Conservation (phyloP, 768 basidiomycete species). For the Amylocystis lapponica region DNA sequence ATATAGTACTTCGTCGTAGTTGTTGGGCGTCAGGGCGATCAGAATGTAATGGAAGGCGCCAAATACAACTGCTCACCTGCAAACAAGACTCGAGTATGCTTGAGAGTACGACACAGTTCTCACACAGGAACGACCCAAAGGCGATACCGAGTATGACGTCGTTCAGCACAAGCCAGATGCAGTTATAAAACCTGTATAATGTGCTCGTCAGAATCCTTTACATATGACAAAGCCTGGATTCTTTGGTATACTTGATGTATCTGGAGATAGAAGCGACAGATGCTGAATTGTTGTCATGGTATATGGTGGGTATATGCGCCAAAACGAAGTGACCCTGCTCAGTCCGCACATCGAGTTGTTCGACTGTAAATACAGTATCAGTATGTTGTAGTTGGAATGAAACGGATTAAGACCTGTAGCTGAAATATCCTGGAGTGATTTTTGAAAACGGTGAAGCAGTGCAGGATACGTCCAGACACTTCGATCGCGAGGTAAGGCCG, state of each 20-base stretch:
- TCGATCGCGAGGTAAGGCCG: not conserved
- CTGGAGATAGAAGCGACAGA: constrained; percentile 31
- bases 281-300: constrained; percentile 6
- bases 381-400: not conserved
- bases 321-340: constrained; percentile 22
- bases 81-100: constrained; percentile 15
- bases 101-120: constrained; percentile 52
- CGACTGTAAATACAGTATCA: constrained; percentile 1
- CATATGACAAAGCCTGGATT: not conserved
- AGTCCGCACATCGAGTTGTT: constrained; percentile 14
- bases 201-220: not conserved
- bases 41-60: constrained; percentile 22
- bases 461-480: not conserved
- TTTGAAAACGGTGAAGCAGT: not conserved
- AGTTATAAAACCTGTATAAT: constrained; percentile 74
- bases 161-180: constrained; percentile 86
- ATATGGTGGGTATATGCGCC: constrained; percentile 31
- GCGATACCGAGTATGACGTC: constrained; percentile 83
- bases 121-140: constrained; percentile 62
- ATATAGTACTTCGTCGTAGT: constrained; percentile 29
- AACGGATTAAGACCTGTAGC: constrained; percentile 2
- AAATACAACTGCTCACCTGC: constrained; percentile 25
- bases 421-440: not conserved
- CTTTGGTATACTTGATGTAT: constrained; percentile 57
- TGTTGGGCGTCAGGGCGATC: too few species aligned